Base-by-base conservation (phyloP, 177 flowering plant species). In the Vitis hybrid region DNA sequence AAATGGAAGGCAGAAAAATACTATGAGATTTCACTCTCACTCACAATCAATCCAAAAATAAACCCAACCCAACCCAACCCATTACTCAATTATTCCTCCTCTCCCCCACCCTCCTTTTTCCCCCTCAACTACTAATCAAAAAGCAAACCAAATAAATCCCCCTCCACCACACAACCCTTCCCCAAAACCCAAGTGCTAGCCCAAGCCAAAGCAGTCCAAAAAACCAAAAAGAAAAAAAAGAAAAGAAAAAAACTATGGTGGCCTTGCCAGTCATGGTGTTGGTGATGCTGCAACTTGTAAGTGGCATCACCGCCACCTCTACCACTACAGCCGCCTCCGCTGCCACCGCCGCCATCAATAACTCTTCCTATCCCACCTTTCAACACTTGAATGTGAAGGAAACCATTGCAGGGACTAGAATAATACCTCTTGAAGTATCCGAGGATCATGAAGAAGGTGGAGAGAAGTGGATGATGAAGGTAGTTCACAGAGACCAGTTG, bases 341-440 rank as follows among this genome's bases (percentile, higher is more conserved):
- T 67, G 48, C 68, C 68, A 18, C 67, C 69, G 6, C 70, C 68
- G 35, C 69, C 21, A 7, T 74, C 64, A 15, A 69, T 57, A 58
- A 64, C 77, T 65, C 58, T 52, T 69, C 75, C 1, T 65, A 75
- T 77, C 80, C 88, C 4, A 59, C 78, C 57, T 82, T 70, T 35
- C 87, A 89, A 56, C 62, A 72, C 77, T 66, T 92, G 30, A 65
- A 83, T 63, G 86, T 90, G 18, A 70, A 61, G 74, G 73, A 82
- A 68, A 52, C 79, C 8, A 78, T 87, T 35, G 55, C 66, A 1
- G 68, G 5, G 18, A 62, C 78, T 0, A 80, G 64, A 46, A 24
- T 18, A 55, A 62, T 8, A 6, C 81, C 79, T 12, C 32, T 68
- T 4, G 9, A 51, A 11, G 24, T 32, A 21, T 17, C 56, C 12